phyloP scores from a whole-genome alignment of 2,329 filamentous ascomycete species.

The Aurifilum marmelostoma region DNA sequence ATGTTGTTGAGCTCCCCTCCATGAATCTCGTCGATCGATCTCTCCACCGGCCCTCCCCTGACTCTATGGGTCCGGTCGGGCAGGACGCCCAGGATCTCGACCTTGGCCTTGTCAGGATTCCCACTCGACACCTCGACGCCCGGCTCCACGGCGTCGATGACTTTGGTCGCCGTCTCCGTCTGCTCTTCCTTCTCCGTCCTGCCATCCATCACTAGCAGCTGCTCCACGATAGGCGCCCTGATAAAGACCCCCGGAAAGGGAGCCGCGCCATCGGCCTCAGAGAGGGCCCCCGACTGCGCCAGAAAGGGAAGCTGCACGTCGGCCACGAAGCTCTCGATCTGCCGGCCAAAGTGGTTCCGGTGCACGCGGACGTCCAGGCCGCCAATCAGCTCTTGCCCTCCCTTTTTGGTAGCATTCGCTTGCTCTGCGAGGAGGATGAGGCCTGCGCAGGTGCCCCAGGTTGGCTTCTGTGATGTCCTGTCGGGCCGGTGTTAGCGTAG shows the following conservation, averaged over 20 bases:
- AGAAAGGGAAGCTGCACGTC: slow-evolving; percentile 75
- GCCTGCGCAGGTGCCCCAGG: slow-evolving; percentile 96
- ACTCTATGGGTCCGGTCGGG: slow-evolving; percentile 43
- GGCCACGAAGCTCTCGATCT: slow-evolving; percentile 88
- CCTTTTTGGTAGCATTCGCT: slow-evolving; percentile 85
- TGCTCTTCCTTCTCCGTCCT: neutral
- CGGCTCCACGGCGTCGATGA: slow-evolving; percentile 40
- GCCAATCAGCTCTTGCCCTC: slow-evolving; percentile 90
- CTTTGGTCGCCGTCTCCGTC: neutral
- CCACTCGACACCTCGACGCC: slow-evolving; percentile 40
- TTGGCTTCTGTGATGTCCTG: slow-evolving; percentile 76
- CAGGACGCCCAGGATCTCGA: slow-evolving; percentile 57
- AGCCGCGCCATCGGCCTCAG: slow-evolving; percentile 29
- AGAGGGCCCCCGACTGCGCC: slow-evolving; percentile 35
- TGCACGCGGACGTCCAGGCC: slow-evolving; percentile 89
- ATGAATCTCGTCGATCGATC: slow-evolving; percentile 38
- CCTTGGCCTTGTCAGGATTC: slow-evolving; percentile 34
- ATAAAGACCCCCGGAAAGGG: slow-evolving; percentile 89
- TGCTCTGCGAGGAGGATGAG: slow-evolving; percentile 88
- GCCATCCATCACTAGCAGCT: slow-evolving; percentile 54
- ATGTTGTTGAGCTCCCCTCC: slow-evolving; percentile 67
- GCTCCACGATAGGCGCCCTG: slow-evolving; percentile 89
- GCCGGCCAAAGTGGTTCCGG: slow-evolving; percentile 92
- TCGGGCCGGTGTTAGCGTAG: slow-evolving; percentile 24
- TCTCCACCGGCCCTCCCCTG: slow-evolving; percentile 43